phyloP scores from a whole-genome alignment of 768 basidiomycete species.

The Suillus discolor region DNA sequence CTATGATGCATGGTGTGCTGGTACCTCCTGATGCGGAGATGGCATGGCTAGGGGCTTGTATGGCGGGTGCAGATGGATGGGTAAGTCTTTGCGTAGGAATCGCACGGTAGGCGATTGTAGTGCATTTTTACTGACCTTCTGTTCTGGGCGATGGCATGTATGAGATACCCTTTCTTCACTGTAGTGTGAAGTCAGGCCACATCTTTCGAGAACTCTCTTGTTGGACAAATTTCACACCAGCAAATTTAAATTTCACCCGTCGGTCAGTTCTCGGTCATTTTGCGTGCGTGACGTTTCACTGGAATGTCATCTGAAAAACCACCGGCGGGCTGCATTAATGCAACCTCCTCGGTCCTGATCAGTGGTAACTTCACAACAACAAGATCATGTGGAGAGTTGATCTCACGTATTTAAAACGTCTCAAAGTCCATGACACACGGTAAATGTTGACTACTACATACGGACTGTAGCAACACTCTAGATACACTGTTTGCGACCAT shows the following conservation, averaged over 20 bases:
- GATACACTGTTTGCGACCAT: neutral
- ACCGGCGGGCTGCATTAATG: neutral
- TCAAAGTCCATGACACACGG: neutral
- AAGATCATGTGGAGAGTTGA: neutral
- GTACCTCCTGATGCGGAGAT: slow-evolving; percentile 86
- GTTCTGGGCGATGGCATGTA: neutral
- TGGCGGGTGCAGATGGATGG: slow-evolving; percentile 96
- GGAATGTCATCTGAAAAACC: too few species aligned
- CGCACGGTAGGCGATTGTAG: slow-evolving; percentile 23
- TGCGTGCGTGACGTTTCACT: neutral
- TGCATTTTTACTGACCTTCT: neutral
- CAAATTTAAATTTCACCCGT: neutral
- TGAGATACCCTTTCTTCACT: slow-evolving; percentile 1
- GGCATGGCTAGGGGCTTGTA: slow-evolving; percentile 91
- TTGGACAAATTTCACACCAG: neutral
- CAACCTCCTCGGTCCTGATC: neutral
- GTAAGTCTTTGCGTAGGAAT: slow-evolving; percentile 84
- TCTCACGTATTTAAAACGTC: neutral
- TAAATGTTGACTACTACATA: neutral
- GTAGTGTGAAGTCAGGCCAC: neutral
- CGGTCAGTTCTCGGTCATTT: neutral
- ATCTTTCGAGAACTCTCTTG: neutral
- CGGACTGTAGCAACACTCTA: neutral
- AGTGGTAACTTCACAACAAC: slow-evolving; percentile 1
- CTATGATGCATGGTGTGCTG: slow-evolving; percentile 82